These are phyloP conservation scores for Antitrichia curtipendula DNA, from an alignment of 225 moss, liverwort and hornwort species.

Conservation along the genomic window DNA sequence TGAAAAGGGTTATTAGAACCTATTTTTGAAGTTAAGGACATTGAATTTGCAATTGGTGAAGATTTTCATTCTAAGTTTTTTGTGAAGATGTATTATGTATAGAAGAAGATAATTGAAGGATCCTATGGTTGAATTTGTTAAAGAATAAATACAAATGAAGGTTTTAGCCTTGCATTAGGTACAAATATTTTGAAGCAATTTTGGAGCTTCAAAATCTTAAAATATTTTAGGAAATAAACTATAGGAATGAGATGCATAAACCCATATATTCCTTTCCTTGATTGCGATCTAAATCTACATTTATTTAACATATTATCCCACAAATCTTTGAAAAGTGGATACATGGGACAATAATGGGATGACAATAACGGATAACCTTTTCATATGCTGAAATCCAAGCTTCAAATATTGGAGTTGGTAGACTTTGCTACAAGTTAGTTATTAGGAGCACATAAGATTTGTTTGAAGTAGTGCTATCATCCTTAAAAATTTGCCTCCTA, in stretches of 20 bases:
- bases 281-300: neutral
- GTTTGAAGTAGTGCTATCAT: neutral
- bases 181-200: neutral
- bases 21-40: neutral
- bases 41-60: neutral
- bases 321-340: neutral
- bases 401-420: neutral
- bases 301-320: neutral
- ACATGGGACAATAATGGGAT: accelerated
- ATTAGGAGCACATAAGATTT: accelerated
- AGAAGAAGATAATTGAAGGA: neutral
- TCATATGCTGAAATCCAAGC: neutral
- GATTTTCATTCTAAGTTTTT: accelerated
- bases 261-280: accelerated
- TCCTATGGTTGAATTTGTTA: neutral
- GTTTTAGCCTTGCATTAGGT: neutral
- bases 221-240: neutral
- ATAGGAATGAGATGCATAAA: neutral
- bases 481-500: neutral
- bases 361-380: neutral
- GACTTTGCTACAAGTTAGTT: neutral
- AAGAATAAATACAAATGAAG: neutral
- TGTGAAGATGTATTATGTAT: neutral
- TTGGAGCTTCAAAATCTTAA: accelerated
- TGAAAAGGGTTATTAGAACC: neutral